Percentiles rank a stretch among this genome's conserved stretches.
phyloP scores from a whole-genome alignment of 768 basidiomycete genomes.

The Podaxis sp. region DNA sequence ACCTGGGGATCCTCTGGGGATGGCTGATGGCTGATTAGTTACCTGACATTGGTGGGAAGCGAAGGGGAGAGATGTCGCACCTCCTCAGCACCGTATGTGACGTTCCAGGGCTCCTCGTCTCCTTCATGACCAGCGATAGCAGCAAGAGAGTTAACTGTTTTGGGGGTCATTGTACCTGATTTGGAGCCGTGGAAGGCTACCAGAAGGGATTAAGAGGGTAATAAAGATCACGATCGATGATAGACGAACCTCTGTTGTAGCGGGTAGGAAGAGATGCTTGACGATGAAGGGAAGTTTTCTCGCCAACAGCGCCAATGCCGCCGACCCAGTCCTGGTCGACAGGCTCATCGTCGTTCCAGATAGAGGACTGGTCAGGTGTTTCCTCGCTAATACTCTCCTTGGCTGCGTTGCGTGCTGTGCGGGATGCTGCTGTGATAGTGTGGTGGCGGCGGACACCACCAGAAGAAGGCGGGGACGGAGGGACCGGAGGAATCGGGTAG shows the following conservation, averaged over 20 bases:
- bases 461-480: slow-evolving; percentile 35
- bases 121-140: slow-evolving; percentile 85
- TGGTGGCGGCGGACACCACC: slow-evolving; percentile 74
- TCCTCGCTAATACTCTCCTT: slow-evolving; percentile 69
- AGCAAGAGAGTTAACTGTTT: slow-evolving; percentile 75
- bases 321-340: slow-evolving; percentile 82
- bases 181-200: slow-evolving; percentile 35
- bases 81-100: slow-evolving; percentile 59
- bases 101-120: slow-evolving; percentile 87
- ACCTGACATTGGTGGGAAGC: slow-evolving; percentile 11
- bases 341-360: slow-evolving; percentile 71
- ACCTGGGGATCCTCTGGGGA: slow-evolving; percentile 26
- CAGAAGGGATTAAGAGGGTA: slow-evolving; percentile 13
- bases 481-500: slow-evolving; percentile 34
- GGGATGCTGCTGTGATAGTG: slow-evolving; percentile 74
- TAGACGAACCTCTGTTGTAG: slow-evolving; percentile 62
- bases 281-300: slow-evolving; percentile 74
- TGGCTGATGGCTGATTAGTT: slow-evolving; percentile 32
- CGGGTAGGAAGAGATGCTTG: slow-evolving; percentile 79
- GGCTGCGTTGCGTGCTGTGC: slow-evolving; percentile 54
- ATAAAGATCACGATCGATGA: slow-evolving; percentile 18
- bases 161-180: slow-evolving; percentile 61
- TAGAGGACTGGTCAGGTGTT: slow-evolving; percentile 44
- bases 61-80: slow-evolving; percentile 30
- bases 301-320: slow-evolving; percentile 77